Evolutionary conservation across 768 basidiomycete species (phyloP).

Genomic region (Suillus plorans): DNA sequence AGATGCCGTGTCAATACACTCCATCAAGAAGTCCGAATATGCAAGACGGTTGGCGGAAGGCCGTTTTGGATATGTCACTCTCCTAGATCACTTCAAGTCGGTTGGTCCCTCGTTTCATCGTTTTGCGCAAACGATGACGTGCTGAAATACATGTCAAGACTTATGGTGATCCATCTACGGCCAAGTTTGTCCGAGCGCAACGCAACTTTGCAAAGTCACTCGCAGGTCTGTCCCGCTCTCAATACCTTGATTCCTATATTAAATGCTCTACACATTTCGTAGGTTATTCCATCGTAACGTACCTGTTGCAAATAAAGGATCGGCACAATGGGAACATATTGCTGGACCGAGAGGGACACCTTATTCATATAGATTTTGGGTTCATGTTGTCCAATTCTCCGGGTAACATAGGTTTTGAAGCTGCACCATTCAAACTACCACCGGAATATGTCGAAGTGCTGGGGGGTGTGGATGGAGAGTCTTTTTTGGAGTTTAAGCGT

Average conservation of each 20-base stretch:
- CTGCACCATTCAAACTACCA: conserved; percentile 97
- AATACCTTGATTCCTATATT: conserved; percentile 2
- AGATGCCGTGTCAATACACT: conserved; percentile 97
- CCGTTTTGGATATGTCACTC: conserved; percentile 79
- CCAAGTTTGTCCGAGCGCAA: conserved; percentile 88
- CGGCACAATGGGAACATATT: conserved; percentile 98
- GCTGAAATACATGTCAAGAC: conserved; percentile 47
- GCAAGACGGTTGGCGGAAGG: conserved; percentile 82
- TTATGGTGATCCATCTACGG: conserved; percentile 85
- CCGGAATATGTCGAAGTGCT: conserved; percentile 95
- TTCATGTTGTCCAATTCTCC: conserved; percentile 98
- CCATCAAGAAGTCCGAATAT: conserved; percentile 99
- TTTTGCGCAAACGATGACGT: too few relatives aligned
- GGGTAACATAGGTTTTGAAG: conserved; percentile 97
- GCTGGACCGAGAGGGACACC: conserved; percentile 90
- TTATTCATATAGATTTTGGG: conserved; percentile 98
- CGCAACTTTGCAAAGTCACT: conserved; percentile 92
- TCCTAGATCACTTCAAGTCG: conserved; percentile 89
- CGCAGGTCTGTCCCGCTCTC: conserved; percentile 51
- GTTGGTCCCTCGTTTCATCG: conserved; percentile 36
- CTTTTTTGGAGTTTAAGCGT: conserved; percentile 81
- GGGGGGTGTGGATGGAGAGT: conserved; percentile 75
- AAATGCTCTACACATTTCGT: conserved; percentile 1
- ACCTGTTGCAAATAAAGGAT: conserved; percentile 96
- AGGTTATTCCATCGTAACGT: conserved; percentile 97